Percentiles rank a stretch among this genome's conserved stretches.
These are phyloP conservation scores for Coffea eugenioides DNA, from an alignment of 257 asterid species.

Conservation along the genomic window DNA sequence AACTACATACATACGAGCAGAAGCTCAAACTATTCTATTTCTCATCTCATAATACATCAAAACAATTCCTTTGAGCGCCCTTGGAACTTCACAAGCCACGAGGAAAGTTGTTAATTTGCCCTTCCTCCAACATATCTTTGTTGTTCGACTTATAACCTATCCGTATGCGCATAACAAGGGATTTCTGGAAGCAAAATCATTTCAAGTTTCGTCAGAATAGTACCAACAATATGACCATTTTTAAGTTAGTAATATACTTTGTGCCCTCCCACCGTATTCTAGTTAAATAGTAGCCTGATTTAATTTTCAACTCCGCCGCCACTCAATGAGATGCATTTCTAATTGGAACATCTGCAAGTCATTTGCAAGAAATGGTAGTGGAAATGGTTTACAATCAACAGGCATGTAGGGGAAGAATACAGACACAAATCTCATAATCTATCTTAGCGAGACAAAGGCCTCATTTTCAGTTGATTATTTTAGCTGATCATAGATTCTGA, in stretches of 20 bases:
- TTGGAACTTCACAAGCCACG: conserved; percentile 47
- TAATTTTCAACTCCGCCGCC: neutral
- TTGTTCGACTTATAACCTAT: conserved; percentile 64
- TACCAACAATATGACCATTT: neutral
- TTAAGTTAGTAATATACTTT: neutral
- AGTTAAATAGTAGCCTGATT: neutral
- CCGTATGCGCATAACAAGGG: conserved; percentile 85
- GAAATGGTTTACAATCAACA: neutral
- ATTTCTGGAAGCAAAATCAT: conserved; percentile 57
- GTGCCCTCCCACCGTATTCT: neutral
- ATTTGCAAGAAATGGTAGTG: neutral
- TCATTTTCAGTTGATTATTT: too few relatives aligned
- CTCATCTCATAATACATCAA: conserved; percentile 11
- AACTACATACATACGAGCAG: conserved; percentile 26
- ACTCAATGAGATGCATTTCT: neutral
- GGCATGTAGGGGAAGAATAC: neutral
- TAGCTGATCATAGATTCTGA: too few relatives aligned
- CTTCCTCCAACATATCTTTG: conserved; percentile 88
- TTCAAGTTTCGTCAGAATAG: conserved; percentile 16
- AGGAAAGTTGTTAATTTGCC: conserved; percentile 88
- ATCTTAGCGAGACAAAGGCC: neutral
- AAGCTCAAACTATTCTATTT: conserved; percentile 17
- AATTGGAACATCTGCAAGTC: neutral
- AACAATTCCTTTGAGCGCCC: neutral
- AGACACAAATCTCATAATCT: neutral